A percentile compares a stretch with the other conserved stretches of the same genome.
These are phyloP conservation scores for Uronychia binucleata DNA, from an alignment of 73 alveolate species.

Conservation along the genomic window DNA sequence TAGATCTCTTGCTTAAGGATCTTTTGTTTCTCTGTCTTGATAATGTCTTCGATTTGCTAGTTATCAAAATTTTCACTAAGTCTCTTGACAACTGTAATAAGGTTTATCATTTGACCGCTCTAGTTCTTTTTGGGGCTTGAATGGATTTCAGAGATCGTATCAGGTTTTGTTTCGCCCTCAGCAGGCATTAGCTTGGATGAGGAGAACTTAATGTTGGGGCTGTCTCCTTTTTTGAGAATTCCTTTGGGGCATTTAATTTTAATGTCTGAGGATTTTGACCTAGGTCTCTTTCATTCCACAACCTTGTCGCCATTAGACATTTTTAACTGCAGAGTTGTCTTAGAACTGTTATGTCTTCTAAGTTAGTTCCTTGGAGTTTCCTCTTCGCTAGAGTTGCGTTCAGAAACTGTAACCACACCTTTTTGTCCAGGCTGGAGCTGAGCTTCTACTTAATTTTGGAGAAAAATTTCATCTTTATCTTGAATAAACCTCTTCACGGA, in stretches of 20 bases:
- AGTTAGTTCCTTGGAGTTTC: not conserved
- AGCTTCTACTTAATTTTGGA: too few relatives aligned
- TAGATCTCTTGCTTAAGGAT: not conserved
- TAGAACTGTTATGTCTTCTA: not conserved
- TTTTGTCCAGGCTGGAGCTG: not conserved
- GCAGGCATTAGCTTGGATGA: not conserved
- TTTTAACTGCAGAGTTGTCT: not conserved
- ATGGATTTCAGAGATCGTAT: not conserved
- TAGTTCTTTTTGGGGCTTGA: not conserved
- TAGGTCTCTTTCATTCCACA: not conserved
- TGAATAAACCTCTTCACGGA: too few relatives aligned
- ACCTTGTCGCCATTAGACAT: not conserved
- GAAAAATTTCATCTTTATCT: too few relatives aligned
- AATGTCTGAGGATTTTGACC: not conserved
- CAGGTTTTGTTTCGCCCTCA: not conserved
- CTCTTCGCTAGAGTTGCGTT: not conserved
- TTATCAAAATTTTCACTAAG: not conserved
- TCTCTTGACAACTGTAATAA: not conserved
- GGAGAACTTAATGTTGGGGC: not conserved
- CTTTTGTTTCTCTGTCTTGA: not conserved
- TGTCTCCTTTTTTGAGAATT: not conserved
- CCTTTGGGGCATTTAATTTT: not conserved
- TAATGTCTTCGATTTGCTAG: not conserved
- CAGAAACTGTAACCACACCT: not conserved
- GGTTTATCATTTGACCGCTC: not conserved